Evolutionary conservation across 441 rosid species (phyloP), one percentile per base, ranked within the genome.

Genomic region (Biscutella laevigata): DNA sequence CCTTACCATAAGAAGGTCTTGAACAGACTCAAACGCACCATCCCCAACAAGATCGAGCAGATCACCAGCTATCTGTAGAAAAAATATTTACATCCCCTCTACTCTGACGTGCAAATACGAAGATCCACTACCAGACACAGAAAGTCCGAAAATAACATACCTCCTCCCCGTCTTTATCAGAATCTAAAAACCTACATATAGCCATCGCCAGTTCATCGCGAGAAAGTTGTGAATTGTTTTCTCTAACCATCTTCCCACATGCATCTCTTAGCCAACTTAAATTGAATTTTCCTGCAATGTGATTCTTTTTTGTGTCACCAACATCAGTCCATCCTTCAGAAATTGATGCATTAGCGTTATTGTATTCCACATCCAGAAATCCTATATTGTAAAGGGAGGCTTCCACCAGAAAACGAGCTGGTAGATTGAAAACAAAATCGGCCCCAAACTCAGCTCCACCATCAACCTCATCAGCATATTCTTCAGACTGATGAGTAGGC

Each of bases 41-140:
- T 91, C 98, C 55, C 98, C 98, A 15, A 83, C 84, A 70, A 91
- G 94, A 75, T 91, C 96, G 82, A 91, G 61, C 37, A 87, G 71
- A 34, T 84, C 98, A 50, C 92, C 83, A 54, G 95, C 98, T 71
- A 87, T 81, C 98, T 91, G 66, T 37, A 69, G 47, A 57, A 39
- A 11, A 38, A 26, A 40, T 38, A 35, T 40, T 59, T 25, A 52
- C 7, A 41, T 44, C 35, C 48, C 30, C 10, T 56, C 42, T 33
- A 17, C 17, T 53, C 54, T 50, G 27, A 40, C 44, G 56, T 55
- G 32, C 14, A 29, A 42, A 21, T 27, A 56, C 30, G 33, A 61
- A 26, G 39, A 14, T 59, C 57, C 36, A 33, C 44, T 57, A 47
- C 11, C 21, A 52, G 45, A 51, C 38, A 57, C 4, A 56, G 62